Percentiles rank a stretch among this genome's conserved stretches.
Evolutionary conservation across 192 early-diverging fungal genomes (phyloP).

Genomic region (Powellomyces hirtus): DNA sequence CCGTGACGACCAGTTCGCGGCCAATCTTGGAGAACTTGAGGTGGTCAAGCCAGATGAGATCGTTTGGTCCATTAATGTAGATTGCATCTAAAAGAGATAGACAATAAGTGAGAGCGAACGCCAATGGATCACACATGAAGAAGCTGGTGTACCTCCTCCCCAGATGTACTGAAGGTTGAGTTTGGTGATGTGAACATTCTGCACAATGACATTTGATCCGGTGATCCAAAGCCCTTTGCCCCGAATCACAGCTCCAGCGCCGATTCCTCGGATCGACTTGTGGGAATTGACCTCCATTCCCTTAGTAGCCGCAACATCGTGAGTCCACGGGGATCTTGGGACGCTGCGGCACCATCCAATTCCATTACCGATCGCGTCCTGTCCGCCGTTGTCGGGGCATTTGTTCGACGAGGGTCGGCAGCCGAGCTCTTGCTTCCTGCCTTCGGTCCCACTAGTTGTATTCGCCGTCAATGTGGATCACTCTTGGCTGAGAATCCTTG

Average conservation of each 20-base stretch:
- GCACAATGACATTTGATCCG: background rate
- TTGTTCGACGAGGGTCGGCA: background rate
- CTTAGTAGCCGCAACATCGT: background rate
- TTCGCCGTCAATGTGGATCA: conserved; percentile 3
- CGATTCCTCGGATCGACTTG: background rate
- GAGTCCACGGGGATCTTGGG: background rate
- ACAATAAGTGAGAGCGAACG: too few relatives aligned
- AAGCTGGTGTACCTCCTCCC: too few relatives aligned
- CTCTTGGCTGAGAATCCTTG: background rate
- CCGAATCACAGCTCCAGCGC: background rate
- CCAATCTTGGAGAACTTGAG: background rate
- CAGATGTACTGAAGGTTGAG: background rate
- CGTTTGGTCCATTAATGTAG: background rate
- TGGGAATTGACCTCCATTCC: background rate
- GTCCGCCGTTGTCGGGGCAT: background rate
- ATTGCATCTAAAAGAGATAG: background rate
- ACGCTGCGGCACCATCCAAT: background rate
- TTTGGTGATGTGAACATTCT: background rate
- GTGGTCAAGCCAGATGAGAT: background rate
- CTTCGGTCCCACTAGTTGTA: too few relatives aligned
- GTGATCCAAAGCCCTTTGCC: background rate
- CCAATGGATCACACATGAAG: too few relatives aligned
- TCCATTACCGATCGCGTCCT: background rate
- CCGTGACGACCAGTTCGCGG: background rate
- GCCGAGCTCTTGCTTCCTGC: background rate